Evolutionary conservation across 352 stramenopile species (phyloP), one percentile per base, ranked within the genome.

Genomic region (Phytophthora colocasiae): DNA sequence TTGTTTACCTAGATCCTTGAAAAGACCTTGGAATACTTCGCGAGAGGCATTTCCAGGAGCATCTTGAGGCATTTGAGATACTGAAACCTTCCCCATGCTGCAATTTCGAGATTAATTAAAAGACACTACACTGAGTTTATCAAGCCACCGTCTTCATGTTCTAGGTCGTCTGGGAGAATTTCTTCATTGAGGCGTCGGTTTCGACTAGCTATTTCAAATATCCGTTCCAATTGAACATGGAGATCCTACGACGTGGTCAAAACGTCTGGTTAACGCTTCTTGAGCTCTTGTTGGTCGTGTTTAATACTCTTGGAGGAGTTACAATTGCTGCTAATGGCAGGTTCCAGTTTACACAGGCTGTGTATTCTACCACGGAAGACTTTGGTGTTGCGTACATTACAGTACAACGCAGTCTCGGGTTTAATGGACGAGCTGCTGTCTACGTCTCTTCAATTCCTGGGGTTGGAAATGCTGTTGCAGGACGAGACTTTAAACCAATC

Each of bases 1-100:
- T 51, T 93, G 85, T 50, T 84, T 90, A 15, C 83, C 83, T 5
- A 93, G 43, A 48, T 92, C 83, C 40, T 80, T 80, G 54, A 93
- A 91, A 11, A 93, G 71, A 3, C 78, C 69, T 40, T 93, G 81
- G 58, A 93, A 91, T 32, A 93, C 63, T 27, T 88, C 78, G 0
- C 73, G 69, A 48, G 83, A 90, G 2, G 73, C 62, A 24, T 26
- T 65, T 26, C 48, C 65, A 54, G 52, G 56, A 12, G 36, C 47
- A 49, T 73, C 55, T 3, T 54, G 49, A 3, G n/a, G 46, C 46
- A 55, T 55, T 10, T 67, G 70, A 45, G 44, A 31, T 27, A 73
- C 61, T 11, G 70, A 70, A 11, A 46, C 38, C 46, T 70, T 82
- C 4, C 62, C 76, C 73, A 80, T 82, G 15, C 31, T 43, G 36